Evolutionary conservation across 208 protist species (phyloP).

Genomic region (Trypanosoma grayi): DNA sequence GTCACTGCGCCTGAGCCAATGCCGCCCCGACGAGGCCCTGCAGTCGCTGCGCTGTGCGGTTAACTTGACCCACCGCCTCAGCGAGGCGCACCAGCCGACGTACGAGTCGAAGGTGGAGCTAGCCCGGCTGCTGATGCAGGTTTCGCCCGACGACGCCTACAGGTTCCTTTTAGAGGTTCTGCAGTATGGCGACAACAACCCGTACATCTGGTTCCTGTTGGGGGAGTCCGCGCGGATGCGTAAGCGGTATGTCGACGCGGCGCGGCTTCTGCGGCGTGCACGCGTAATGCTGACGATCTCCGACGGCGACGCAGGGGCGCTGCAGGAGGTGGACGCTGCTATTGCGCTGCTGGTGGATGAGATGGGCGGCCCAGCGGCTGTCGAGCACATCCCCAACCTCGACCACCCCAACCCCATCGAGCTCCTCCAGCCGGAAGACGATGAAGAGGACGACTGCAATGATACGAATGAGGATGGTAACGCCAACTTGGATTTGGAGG

Average conservation of each 20-base stretch:
- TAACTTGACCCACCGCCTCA: constrained; percentile 73
- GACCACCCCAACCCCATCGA: constrained; percentile 84
- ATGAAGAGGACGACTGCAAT: constrained; percentile 19
- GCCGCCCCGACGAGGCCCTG: constrained; percentile 58
- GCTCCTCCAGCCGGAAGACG: constrained; percentile 69
- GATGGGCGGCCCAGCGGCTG: constrained; percentile 82
- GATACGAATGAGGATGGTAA: constrained; percentile 36
- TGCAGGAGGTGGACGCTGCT: constrained; percentile 75
- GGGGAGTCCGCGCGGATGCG: constrained; percentile 83
- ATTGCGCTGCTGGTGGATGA: constrained; percentile 78
- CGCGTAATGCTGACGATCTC: constrained; percentile 82
- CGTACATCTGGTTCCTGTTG: constrained; percentile 92
- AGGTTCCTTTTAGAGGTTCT: constrained; percentile 79
- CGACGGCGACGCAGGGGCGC: constrained; percentile 43
- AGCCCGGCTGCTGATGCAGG: constrained; percentile 88
- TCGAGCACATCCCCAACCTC: constrained; percentile 63
- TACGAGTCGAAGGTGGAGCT: constrained; percentile 91
- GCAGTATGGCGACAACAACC: constrained; percentile 89
- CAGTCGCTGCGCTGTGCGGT: constrained; percentile 67
- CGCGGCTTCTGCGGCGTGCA: constrained; percentile 75
- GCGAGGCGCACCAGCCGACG: constrained; percentile 88
- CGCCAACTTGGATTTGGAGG: constrained; percentile 41
- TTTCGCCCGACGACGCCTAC: constrained; percentile 71
- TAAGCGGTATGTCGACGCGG: constrained; percentile 67
- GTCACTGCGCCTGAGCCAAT: constrained; percentile 81